Conservation (phyloP, 805 yeast genomes). For the Crinitomyces ghanaensis region DNA sequence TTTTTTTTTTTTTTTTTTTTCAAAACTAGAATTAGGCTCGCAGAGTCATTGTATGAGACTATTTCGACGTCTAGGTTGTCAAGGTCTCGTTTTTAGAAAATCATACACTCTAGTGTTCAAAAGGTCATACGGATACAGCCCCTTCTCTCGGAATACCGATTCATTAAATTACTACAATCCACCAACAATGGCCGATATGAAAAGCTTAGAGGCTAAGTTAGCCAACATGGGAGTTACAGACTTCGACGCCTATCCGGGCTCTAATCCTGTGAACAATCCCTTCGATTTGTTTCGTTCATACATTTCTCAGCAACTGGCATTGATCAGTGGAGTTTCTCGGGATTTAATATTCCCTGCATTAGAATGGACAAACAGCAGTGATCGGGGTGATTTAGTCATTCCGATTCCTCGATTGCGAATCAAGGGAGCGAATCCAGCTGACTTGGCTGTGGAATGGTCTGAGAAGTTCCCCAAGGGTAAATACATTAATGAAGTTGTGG, state of each 20-base stretch:
- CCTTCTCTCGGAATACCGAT: background rate
- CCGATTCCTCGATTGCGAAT: conserved; percentile 87
- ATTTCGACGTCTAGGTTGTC: too few species aligned
- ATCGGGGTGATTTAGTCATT: conserved; percentile 84
- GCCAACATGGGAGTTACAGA: conserved; percentile 10
- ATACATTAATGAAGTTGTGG: conserved; percentile 56
- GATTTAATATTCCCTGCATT: conserved; percentile 68
- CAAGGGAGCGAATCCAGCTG: conserved; percentile 74
- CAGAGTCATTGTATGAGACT: too few species aligned
- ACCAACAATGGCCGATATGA: conserved; percentile 13
- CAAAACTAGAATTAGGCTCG: too few species aligned
- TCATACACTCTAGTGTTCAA: too few species aligned
- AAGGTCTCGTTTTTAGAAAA: too few species aligned
- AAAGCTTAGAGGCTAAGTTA: conserved; percentile 9
- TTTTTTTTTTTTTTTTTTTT: too few species aligned
- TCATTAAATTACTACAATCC: conserved; percentile 5
- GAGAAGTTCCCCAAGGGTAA: conserved; percentile 61
- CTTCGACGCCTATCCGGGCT: conserved; percentile 31
- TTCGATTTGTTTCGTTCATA: conserved; percentile 84
- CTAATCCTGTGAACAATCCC: conserved; percentile 69
- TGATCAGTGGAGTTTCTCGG: conserved; percentile 60
- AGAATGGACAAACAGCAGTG: conserved; percentile 76
- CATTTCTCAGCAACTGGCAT: conserved; percentile 66
- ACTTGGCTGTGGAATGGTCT: conserved; percentile 67
- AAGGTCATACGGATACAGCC: conserved; percentile 1